Evolutionary conservation across 1,284 basidiomycete species (phyloP), one percentile per base, ranked within the genome.

Genomic region (Ustilago cynodontis): DNA sequence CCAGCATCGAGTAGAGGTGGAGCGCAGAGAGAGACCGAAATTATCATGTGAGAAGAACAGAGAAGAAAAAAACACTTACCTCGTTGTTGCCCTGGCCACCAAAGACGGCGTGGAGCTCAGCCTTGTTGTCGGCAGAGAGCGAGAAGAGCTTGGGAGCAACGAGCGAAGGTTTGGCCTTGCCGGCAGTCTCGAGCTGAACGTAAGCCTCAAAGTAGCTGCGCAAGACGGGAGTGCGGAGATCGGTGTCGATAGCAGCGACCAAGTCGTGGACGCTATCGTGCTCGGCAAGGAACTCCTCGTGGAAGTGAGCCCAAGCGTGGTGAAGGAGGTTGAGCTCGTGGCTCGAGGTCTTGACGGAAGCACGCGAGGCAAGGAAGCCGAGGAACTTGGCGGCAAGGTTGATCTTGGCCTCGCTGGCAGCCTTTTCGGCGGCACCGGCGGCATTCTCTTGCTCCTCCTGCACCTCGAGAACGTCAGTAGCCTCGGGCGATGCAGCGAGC

Each of bases 11-110:
- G 33, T 14, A 22, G 26, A 35, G 35, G 31, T 18, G 52, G 20
- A 29, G n/a, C n/a, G n/a, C n/a, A n/a, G 45, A 20, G 39, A 43
- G 56, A 29, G 29, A 24, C 10, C 8, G 24, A 49, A 37, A 35
- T n/a, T n/a, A 29, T 29, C 41, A 43, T 16, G 4, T 52, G 37
- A 43, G 59, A 33, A 22, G 26, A 26, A 37, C 2, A 51, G 13
- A 33, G 6, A 18, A 39, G 37, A 20, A 29, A 26, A 39, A n/a
- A 24, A 24, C 10, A 86, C 88, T 84, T 75, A 88, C 87, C 74
- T 99, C 96, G 87, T 98, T 98, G 78, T 93, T 94, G 78, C 96
- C 96, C 87, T 99, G 96, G n/a, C 97, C 97, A 73, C 96, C 96
- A 83, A 99, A 99, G 65, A 99, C 89, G 64, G 93, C 96, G 88